These are phyloP conservation scores for Cochlearia excelsa DNA, from an alignment of 345 rosid genomes.

Conservation along the genomic window DNA sequence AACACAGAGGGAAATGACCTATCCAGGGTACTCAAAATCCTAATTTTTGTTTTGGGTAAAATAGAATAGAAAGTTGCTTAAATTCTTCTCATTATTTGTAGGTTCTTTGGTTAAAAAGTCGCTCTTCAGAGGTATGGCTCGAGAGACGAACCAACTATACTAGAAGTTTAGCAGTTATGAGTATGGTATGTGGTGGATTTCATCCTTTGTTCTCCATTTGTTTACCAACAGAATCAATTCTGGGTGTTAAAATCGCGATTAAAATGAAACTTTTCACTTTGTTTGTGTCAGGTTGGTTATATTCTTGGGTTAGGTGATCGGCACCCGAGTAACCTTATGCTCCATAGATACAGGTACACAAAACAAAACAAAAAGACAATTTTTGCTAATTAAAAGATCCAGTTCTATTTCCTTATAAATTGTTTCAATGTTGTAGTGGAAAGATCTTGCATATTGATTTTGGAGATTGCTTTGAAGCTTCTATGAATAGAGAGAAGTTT, in stretches of 20 bases:
- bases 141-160: constrained; percentile 99
- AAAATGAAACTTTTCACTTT: constrained; percentile 3
- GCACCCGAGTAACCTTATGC: constrained; percentile 98
- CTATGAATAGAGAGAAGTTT: constrained; percentile 97
- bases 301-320: constrained; percentile 99
- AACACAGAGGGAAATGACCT: constrained; percentile 97
- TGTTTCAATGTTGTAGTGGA: constrained; percentile 56
- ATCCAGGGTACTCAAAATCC: constrained; percentile 56
- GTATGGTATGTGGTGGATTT: constrained; percentile 72
- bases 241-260: background rate
- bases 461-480: constrained; percentile 99
- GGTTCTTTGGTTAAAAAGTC: constrained; percentile 99
- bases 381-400: background rate
- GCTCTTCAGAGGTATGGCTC: constrained; percentile 95
- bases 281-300: constrained; percentile 79
- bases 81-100: constrained; percentile 32
- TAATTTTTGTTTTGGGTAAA: constrained; percentile 5
- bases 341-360: constrained; percentile 79
- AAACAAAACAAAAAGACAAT: constrained; percentile 7
- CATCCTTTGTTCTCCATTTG: constrained; percentile 24
- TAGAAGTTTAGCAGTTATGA: constrained; percentile 98
- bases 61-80: constrained; percentile 18
- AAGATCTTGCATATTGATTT: constrained; percentile 98
- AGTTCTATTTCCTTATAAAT: constrained; percentile 11
- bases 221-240: background rate